Conservation (phyloP, 805 yeast species). For the Zygoascus tannicola region DNA sequence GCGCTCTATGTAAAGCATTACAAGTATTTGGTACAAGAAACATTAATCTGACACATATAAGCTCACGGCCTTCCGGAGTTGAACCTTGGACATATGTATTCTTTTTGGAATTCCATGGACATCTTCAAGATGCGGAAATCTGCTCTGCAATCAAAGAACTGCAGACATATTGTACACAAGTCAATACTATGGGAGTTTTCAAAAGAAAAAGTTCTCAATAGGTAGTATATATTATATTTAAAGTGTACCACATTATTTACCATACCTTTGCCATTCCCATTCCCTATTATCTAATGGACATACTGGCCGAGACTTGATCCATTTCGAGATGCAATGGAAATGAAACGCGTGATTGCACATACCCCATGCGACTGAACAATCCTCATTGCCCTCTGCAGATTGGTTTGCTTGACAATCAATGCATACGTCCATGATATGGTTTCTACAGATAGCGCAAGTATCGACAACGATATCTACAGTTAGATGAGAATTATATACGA, state of each 20-base stretch:
- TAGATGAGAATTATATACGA: conserved; percentile 1
- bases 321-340: conserved; percentile 88
- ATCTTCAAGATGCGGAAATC: conserved; percentile 8
- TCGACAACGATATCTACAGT: conserved; percentile 68
- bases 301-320: conserved; percentile 91
- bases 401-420: conserved; percentile 87
- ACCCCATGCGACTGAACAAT: conserved; percentile 96
- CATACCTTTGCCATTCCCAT: conserved; percentile 73
- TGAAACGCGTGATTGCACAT: conserved; percentile 97
- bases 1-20: conserved; percentile 62
- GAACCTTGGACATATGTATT: conserved; percentile 74
- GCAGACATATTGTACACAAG: conserved; percentile 35
- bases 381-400: conserved; percentile 50
- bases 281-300: conserved; percentile 94
- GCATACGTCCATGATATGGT: conserved; percentile 96
- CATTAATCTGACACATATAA: conserved; percentile 60
- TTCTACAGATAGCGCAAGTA: conserved; percentile 95
- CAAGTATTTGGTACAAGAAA: conserved; percentile 44
- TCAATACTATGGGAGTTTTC: conserved; percentile 54
- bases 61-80: conserved; percentile 64
- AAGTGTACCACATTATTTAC: conserved; percentile 45
- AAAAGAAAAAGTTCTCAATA: conserved; percentile 25
- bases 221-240: too few relatives aligned
- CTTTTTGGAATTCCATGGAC: conserved; percentile 60
- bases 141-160: conserved; percentile 36